Base-by-base conservation (phyloP, 2,329 filamentous ascomycete species). In the Fusarium veterinarium region DNA sequence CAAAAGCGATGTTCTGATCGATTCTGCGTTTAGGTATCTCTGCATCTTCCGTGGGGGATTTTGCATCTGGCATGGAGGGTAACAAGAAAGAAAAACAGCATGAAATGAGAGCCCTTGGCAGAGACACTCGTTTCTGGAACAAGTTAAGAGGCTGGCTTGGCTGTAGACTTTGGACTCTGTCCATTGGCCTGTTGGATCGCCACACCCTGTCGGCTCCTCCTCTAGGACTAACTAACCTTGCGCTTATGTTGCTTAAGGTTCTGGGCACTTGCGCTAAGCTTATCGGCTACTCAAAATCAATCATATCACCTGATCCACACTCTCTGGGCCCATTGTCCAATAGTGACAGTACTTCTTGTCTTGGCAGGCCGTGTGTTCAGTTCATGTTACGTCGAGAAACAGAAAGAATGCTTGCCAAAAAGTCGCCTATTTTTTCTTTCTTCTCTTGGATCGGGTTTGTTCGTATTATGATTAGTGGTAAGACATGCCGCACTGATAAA, bases 171-270 rank as follows among this genome's bases (percentile, higher is more conserved):
- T 59, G 58, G 31, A 17, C 20, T 41, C 23, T 33, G 28, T 46
- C 59, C 8, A 73, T 73, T 73, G 71, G 71, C 11, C 11, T 44
- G 19, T 25, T 44, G 48, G 61, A 59, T 73, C 31, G 35, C 25
- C 53, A 42, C 66, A 49, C 41, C 67, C 51, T 38, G n/a, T 41
- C 55, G 42, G 49, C 53, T 48, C 55, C 70, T 70, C 55, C 56
- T 40, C 31, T 44, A 44, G 53, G 41, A 35, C 37, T 33, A 60
- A 35, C 66, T 59, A 64, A 73, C 67, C 70, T 73, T 73, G 66
- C 62, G 71, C 63, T 73, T 74, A 67, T 76, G 58, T 67, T 64
- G 42, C 55, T 68, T 71, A 75, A 77, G 61, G 61, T 77, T 76
- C 64, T 69, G 57, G 62, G 69, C 75, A 69, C 57, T 66, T 72